Base-by-base conservation (phyloP, 2,329 filamentous ascomycete genomes). In the Neopestalotiopsis rosae region DNA sequence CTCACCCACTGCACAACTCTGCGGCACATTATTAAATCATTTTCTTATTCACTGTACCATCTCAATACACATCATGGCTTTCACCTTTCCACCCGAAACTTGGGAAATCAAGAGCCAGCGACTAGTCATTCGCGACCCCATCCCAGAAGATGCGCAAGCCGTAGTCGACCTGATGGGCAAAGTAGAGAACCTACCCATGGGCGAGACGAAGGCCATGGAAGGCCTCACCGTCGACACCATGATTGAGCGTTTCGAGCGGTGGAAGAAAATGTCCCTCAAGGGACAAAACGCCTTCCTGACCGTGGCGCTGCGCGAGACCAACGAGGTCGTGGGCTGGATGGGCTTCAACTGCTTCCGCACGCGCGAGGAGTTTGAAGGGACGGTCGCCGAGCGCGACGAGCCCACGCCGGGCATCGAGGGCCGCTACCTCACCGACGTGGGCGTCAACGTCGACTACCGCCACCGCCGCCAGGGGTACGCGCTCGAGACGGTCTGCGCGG, bases 311-410 rank as follows among this genome's bases (percentile, higher is more conserved):
- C 65, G 56, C 56, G 52, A 67, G n/a, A 67, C 52, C 10, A 24
- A 45, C 65, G 52, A 66, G 30, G 32, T 67, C n/a, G 30, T 67
- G 9, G 65, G 52, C 30, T 61, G 58, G 52, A 67, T 61, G 65
- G 65, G 52, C 40, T 67, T 61, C 65, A 67, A 67, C 56, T 59
- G 52, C 56, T 67, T 67, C 56, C 52, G 56, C 24, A 59, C 65
- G 9, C 13, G 17, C 10, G 52, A 24, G 17, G 65, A 61, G 20
- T 30, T 30, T 17, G 65, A 67, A 4, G 40, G 56, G 2, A 59
- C 56, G 3, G 65, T 12, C 10, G 56, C 65, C 12, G 52, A 67
- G 38, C 65, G 65, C 14, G 65, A 61, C 10, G 24, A 17, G 32
- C 52, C 65, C n/a, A 14, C 52, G 45, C 65, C 65, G 5, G 65